Evolutionary conservation across 208 protist species (phyloP), one percentile per base, ranked within the genome.

Genomic region (Vickermania spadyakhi): DNA sequence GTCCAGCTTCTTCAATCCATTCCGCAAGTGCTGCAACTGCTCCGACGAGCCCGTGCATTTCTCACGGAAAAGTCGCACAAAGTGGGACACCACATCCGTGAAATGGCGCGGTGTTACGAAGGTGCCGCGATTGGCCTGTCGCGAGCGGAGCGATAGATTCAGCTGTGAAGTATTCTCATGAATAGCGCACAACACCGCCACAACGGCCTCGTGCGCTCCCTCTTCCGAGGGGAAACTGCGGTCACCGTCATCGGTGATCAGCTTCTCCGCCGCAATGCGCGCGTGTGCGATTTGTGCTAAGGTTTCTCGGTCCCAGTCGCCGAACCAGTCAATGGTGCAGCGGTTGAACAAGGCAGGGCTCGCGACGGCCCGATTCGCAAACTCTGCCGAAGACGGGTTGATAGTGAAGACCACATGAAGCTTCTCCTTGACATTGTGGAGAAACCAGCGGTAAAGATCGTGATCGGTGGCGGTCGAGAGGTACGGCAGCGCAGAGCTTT

Each of bases 351-450:
- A 86, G 22, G 99, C 98, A 13, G 99, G 98, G 36, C 97, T 99
- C 18, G 98, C 96, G 22, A 96, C 84, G 0, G 93, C 81, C 58
- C 97, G 88, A 31, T 90, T 92, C 13, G 93, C 78, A 64, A 99
- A 98, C 58, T 98, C 97, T 42, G 88, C 79, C 2, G 79, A 92
- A 28, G 95, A 83, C n/a, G 99, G 98, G 77, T 99, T 99, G 81
- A 99, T 99, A 25, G 98, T 99, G 69, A 99, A 99, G 21, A 99
- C 94, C 11, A 99, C 93, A 72, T 99, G 99, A 26, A 99, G 81
- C 66, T 99, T 99, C 61, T 82, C 70, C 65, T 92, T 81, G n/a
- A 99, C 96, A 67, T 98, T 95, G 7, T 56, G 58, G 29, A 97
- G 77, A 75, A 99, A 99, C 93, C 96, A 98, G 29, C 86, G 77